Conservation (phyloP, 768 basidiomycete species). For the Gymnopilus dilepis region DNA sequence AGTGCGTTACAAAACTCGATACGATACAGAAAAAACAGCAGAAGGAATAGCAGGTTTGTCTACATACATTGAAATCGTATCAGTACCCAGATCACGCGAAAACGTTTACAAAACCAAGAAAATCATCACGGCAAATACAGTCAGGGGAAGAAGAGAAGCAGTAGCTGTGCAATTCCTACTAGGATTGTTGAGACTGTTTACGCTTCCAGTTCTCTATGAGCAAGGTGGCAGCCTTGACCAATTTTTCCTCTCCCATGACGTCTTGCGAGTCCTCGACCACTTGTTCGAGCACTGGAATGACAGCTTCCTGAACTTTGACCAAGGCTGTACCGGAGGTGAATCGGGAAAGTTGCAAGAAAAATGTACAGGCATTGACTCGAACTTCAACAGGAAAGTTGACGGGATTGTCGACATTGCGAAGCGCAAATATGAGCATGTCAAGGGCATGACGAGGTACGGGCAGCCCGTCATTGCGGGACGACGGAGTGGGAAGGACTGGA, state of each 20-base stretch:
- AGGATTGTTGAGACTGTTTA: conserved; percentile 6
- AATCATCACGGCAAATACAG: neutral
- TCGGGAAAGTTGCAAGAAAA: conserved; percentile 68
- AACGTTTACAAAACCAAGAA: neutral
- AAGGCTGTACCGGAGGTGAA: conserved; percentile 55
- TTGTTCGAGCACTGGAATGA: conserved; percentile 56
- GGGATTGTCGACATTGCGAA: conserved; percentile 62
- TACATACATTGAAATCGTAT: neutral
- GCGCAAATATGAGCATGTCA: conserved; percentile 68
- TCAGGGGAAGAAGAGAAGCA: neutral
- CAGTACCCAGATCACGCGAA: neutral
- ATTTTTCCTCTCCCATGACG: conserved; percentile 45
- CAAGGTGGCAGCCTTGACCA: conserved; percentile 44
- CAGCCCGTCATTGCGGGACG: conserved; percentile 43
- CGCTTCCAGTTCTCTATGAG: conserved; percentile 47
- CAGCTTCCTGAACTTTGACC: conserved; percentile 53
- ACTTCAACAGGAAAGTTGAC: conserved; percentile 75
- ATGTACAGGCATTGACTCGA: conserved; percentile 74
- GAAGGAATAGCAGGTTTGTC: neutral
- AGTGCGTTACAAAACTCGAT: neutral
- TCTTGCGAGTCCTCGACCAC: conserved; percentile 45
- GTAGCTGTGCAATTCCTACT: too few relatives aligned
- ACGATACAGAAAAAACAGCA: neutral
- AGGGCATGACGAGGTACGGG: conserved; percentile 60
- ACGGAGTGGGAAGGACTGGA: conserved; percentile 53